These are phyloP conservation scores for Globisporangium mamillatum DNA, from an alignment of 352 stramenopile genomes.

Conservation along the genomic window DNA sequence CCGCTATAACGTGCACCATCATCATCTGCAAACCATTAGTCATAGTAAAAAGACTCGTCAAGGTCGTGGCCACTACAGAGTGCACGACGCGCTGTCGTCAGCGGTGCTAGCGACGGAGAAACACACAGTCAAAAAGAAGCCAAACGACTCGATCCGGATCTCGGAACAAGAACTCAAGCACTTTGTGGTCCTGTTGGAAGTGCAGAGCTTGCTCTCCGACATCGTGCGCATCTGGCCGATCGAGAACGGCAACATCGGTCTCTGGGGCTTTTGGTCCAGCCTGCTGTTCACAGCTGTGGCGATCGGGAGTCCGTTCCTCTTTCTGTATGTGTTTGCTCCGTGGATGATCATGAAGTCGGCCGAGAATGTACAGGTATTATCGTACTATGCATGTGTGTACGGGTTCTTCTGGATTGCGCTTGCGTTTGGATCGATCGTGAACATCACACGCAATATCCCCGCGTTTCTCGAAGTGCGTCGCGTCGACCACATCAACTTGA, in stretches of 20 bases:
- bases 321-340: slow-evolving; percentile 23
- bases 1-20: not conserved
- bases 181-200: slow-evolving; percentile 25
- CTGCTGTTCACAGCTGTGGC: slow-evolving; percentile 24
- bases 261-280: slow-evolving; percentile 34
- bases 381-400: slow-evolving; percentile 23
- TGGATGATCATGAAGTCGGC: slow-evolving; percentile 9
- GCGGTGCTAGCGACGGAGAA: not conserved
- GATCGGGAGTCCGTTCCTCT: slow-evolving; percentile 24
- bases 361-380: slow-evolving; percentile 15
- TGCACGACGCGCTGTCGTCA: not conserved
- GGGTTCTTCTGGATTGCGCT: slow-evolving; percentile 29
- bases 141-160: slow-evolving; percentile 19
- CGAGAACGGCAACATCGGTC: slow-evolving; percentile 38
- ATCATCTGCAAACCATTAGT: not conserved
- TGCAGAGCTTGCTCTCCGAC: slow-evolving; percentile 22
- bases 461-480: slow-evolving; percentile 31
- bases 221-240: slow-evolving; percentile 29
- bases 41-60: not conserved
- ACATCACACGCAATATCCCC: slow-evolving; percentile 28
- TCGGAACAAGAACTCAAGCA: slow-evolving; percentile 31
- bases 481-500: slow-evolving; percentile 34
- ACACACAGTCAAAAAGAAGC: not conserved
- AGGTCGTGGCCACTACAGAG: not conserved
- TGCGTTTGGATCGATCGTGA: slow-evolving; percentile 24